Evolutionary conservation across 352 stramenopile species (phyloP).

Genomic region (Phytophthora fragariae): DNA sequence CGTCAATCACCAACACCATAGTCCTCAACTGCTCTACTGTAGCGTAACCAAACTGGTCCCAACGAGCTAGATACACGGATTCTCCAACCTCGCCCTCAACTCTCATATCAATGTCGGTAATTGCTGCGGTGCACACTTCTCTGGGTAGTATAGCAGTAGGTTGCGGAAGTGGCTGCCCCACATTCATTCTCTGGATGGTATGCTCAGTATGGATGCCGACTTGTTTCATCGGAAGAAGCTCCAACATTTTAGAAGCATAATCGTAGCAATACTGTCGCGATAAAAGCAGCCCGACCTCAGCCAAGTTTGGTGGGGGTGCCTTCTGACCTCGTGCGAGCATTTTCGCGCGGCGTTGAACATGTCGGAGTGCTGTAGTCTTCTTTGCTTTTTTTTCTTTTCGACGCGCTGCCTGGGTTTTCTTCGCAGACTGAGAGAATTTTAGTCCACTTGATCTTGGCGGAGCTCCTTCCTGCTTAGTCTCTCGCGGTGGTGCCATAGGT

Average conservation of each 20-base stretch:
- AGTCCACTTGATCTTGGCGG: background rate
- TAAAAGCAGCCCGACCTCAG: background rate
- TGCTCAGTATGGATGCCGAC: background rate
- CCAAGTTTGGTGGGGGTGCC: background rate
- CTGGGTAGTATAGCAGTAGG: background rate
- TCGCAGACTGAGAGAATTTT: background rate
- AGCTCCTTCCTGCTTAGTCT: background rate
- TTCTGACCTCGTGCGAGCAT: background rate
- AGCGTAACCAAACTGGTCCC: slow-evolving; percentile 3
- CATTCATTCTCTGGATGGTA: slow-evolving; percentile 11
- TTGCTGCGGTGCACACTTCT: slow-evolving; percentile 3
- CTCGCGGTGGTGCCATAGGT: background rate
- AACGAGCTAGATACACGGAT: background rate
- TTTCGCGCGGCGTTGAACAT: background rate
- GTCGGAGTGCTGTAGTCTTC: background rate
- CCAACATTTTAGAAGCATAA: background rate
- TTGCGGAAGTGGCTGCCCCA: slow-evolving; percentile 1
- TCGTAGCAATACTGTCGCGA: background rate
- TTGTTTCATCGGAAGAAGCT: background rate
- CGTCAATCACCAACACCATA: slow-evolving; percentile 11
- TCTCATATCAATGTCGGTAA: slow-evolving; percentile 3
- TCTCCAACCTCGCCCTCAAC: background rate
- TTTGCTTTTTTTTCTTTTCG: background rate
- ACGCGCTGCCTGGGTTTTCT: background rate
- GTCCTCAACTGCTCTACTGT: background rate